These are phyloP conservation scores for Auricularia sp. DNA, from an alignment of 768 basidiomycete genomes.

Conservation along the genomic window DNA sequence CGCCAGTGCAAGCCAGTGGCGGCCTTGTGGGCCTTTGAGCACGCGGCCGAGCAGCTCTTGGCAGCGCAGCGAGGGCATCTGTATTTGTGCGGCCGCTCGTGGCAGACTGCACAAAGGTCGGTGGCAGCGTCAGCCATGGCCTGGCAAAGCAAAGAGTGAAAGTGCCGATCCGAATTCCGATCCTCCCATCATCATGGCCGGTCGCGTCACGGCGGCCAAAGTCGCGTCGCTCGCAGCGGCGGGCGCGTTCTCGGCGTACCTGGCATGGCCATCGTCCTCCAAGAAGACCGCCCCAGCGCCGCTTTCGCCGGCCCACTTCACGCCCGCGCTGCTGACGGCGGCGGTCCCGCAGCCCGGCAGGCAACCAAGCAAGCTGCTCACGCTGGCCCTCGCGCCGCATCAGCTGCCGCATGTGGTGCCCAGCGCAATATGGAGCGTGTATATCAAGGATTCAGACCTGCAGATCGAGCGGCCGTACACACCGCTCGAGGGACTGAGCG, in stretches of 20 bases:
- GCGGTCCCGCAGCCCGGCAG: neutral
- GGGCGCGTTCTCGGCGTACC: neutral
- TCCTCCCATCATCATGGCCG: neutral
- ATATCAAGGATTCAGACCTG: conserved; percentile 78
- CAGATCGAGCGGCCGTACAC: conserved; percentile 84
- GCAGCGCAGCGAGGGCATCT: conserved; percentile 68
- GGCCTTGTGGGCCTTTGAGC: conserved; percentile 61
- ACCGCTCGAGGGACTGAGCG: conserved; percentile 60
- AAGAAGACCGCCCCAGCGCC: conserved; percentile 10
- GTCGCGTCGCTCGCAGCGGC: neutral
- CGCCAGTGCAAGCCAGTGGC: conserved; percentile 57
- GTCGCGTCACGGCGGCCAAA: neutral
- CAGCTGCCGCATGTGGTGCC: conserved; percentile 26
- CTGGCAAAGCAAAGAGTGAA: neutral
- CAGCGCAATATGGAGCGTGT: conserved; percentile 61
- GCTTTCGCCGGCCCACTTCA: conserved; percentile 34
- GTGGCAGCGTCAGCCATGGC: neutral
- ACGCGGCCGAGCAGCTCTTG: conserved; percentile 65
- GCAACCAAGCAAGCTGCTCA: conserved; percentile 43
- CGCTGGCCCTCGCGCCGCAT: conserved; percentile 33
- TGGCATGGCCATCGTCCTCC: conserved; percentile 8
- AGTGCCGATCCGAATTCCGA: neutral
- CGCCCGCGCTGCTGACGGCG: conserved; percentile 46
- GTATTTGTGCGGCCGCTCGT: conserved; percentile 44
- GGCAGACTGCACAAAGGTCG: conserved; percentile 42